phyloP scores from a whole-genome alignment of 2,329 filamentous ascomycete species.

The Pyricularia sp. region DNA sequence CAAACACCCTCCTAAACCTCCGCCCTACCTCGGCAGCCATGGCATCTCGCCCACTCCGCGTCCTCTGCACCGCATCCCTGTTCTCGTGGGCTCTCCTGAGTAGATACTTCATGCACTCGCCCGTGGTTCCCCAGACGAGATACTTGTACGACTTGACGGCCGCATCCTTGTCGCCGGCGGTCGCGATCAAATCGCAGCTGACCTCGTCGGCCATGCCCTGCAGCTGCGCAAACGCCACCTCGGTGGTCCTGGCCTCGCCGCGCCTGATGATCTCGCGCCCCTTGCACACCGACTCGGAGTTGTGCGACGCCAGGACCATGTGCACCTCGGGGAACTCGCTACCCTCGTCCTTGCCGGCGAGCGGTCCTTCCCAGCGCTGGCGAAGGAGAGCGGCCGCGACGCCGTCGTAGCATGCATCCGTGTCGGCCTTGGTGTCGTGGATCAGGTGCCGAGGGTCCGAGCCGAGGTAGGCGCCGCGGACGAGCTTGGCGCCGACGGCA shows the following conservation, averaged over 20 bases:
- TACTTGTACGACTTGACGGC: conserved; percentile 52
- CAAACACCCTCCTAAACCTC: conserved; percentile 35
- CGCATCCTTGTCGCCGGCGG: neutral
- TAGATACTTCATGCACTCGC: conserved; percentile 82
- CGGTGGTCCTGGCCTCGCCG: conserved; percentile 27
- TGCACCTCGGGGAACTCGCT: conserved; percentile 44
- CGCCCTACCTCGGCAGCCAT: conserved; percentile 53
- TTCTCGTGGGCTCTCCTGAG: conserved; percentile 66
- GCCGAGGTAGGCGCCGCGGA: conserved; percentile 65
- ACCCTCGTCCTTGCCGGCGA: conserved; percentile 24
- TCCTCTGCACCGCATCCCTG: conserved; percentile 57
- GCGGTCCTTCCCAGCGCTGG: conserved; percentile 46
- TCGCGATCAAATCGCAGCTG: conserved; percentile 48
- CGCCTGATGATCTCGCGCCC: conserved; percentile 42
- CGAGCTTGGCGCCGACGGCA: conserved; percentile 64
- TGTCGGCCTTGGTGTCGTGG: conserved; percentile 62
- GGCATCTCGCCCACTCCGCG: conserved; percentile 50
- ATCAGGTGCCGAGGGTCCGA: conserved; percentile 62
- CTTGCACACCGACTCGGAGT: conserved; percentile 58
- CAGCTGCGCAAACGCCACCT: conserved; percentile 64
- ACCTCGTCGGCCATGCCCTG: conserved; percentile 96
- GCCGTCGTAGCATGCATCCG: conserved; percentile 63
- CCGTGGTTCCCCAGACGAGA: conserved; percentile 59
- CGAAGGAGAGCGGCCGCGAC: conserved; percentile 59
- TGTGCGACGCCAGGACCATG: conserved; percentile 76